Base-by-base conservation (phyloP, 177 flowering plant species). In the Vitis hybrid region DNA sequence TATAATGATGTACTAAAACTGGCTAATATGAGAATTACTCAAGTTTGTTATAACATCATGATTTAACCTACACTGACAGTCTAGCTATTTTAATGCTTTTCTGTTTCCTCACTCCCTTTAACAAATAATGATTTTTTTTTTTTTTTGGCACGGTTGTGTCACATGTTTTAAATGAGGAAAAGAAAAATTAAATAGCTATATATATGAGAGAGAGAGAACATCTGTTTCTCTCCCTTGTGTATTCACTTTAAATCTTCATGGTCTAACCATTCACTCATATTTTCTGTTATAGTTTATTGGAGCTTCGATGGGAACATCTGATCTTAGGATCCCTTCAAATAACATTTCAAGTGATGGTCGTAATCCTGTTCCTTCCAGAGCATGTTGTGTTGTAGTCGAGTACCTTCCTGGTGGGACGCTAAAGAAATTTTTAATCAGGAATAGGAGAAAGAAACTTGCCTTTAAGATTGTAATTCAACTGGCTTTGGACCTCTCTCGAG, bases 321-420 rank as follows among this genome's bases (percentile, higher is more conserved):
- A 87, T 76, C 88, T 91, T 54, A 90, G 80, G 66, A 85, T 90
- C 27, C 97, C 91, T 63, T 18, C 86, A 0, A 51, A 76, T 41
- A 74, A 46, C 64, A 9, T 79, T 50, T 49, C 80, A 35, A 68
- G 53, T 60, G 92, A 73, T 12, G 68, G 56, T 59, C 67, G 54
- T 12, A 65, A 68, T 61, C 65, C 86, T 20, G 68, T 74, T 69
- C 93, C 91, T 67, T 68, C 90, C 11, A 84, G 82, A 69, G 90
- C 92, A 58, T 92, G 95, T 73, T 92, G 94, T 81, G 97, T 92
- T 50, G 90, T 90, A 20, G 97, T 92, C 24, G 97, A 90, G 77
- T 92, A 86, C 70, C 80, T 88, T 60, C 79, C 85, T 2, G 90
- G 91, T 15, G 97, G 94, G 55, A 87, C 90, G 6, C 75, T 92